Percentiles rank a stretch among this genome's conserved stretches.
phyloP scores from a whole-genome alignment of 257 asterid genomes.

The Pogostemon cablin region DNA sequence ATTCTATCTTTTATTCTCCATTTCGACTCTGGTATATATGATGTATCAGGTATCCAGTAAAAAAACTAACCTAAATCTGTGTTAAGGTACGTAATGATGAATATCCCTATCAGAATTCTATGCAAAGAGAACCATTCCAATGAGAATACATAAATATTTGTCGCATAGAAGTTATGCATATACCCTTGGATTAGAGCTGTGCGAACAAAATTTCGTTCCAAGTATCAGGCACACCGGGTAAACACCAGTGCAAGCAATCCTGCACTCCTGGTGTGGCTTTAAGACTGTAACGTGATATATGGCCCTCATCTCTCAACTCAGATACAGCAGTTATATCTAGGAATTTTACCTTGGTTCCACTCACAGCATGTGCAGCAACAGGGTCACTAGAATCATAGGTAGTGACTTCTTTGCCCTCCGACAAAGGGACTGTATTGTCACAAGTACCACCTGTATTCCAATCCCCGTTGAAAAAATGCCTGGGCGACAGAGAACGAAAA shows the following conservation, averaged over 20 bases:
- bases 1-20: conserved; percentile 11
- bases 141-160: neutral
- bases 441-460: conserved; percentile 97
- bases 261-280: conserved; percentile 79
- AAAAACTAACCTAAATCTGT: neutral
- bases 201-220: conserved; percentile 91
- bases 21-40: conserved; percentile 1
- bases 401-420: conserved; percentile 67
- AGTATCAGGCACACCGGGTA: conserved; percentile 90
- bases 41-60: neutral
- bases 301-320: conserved; percentile 90
- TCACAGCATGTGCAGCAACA: conserved; percentile 70
- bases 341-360: conserved; percentile 63
- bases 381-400: conserved; percentile 72
- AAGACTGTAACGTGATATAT: conserved; percentile 82
- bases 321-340: conserved; percentile 78
- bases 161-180: neutral
- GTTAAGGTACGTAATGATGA: conserved; percentile 13
- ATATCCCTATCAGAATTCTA: neutral
- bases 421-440: conserved; percentile 71
- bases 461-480: conserved; percentile 94
- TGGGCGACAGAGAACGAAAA: conserved; percentile 72
- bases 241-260: conserved; percentile 98
- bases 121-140: neutral
- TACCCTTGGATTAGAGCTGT: conserved; percentile 40